Base-by-base conservation (phyloP, 495 filamentous ascomycete species). In the Penicillium cinerascens region DNA sequence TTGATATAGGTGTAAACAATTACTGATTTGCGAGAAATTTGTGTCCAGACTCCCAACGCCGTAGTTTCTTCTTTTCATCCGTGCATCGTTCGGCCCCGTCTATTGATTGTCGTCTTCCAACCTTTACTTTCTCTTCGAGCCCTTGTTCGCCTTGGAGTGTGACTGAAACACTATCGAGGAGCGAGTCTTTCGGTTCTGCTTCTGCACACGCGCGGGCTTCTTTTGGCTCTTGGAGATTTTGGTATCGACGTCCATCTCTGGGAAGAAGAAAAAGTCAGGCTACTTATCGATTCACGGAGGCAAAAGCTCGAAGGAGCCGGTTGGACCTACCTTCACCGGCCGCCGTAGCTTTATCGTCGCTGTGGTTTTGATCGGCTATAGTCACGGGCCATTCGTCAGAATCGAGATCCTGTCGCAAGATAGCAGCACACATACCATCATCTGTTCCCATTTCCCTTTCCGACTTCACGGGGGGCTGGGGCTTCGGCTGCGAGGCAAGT, bases 401-500 rank as follows among this genome's bases (percentile, higher is more conserved):
- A 47, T 23, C 13, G 10, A 16, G 17, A 33, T 41, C 27, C 15
- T 3, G 11, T 33, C 35, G 33, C 33, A 39, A 29, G 15, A 40
- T 17, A 21, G 8, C 15, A 39, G 38, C 13, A 16, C 2, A 64
- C 66, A 51, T 69, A 77, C 74, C 66, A 21, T 60, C 56, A 41
- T 50, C 54, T 38, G 44, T 21, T 22, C 49, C 57, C 6, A 54
- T 2, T 11, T 61, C 60, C 49, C 49, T 64, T 13, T 61, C 54
- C 25, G 53, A 29, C 27, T 68, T 71, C 38, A 56, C 47, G n/a
- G 62, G 36, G 35, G 48, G 40, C 21, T 60, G 48, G 20, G 69
- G 63, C 20, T 65, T 87, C 21, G 88, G 83, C 63, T 88, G 81
- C 15, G 82, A 72, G 10, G 84, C 86, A 50, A 93, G 66, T 59